These are phyloP conservation scores for Cladophialophora carrionii DNA, from an alignment of 2,329 filamentous ascomycete genomes.

Conservation along the genomic window DNA sequence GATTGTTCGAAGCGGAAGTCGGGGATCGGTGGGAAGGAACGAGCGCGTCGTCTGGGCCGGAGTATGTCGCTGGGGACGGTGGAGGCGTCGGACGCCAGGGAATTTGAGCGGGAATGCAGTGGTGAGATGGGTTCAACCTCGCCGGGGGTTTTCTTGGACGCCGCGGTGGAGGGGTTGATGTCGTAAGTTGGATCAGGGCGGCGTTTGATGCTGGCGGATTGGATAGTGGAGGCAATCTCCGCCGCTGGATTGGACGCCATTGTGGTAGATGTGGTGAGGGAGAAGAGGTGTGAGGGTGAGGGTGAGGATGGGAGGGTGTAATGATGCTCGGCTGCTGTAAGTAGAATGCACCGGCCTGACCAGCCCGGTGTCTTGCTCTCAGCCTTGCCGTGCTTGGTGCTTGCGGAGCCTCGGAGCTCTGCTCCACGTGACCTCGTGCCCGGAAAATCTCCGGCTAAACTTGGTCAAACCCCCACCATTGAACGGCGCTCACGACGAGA, in stretches of 20 bases:
- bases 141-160: constrained; percentile 68
- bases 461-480: neutral
- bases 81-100: constrained; percentile 47
- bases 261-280: constrained; percentile 17
- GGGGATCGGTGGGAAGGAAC: constrained; percentile 69
- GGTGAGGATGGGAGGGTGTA: too few species aligned
- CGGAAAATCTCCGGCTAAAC: constrained; percentile 16
- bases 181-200: constrained; percentile 74
- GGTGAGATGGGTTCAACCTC: constrained; percentile 37
- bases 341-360: too few species aligned
- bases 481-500: neutral
- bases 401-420: neutral
- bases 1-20: constrained; percentile 98
- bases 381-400: neutral
- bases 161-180: constrained; percentile 76
- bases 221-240: constrained; percentile 76
- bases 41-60: constrained; percentile 44
- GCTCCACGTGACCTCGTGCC: too few species aligned
- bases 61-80: constrained; percentile 56
- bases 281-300: constrained; percentile 2
- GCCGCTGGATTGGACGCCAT: constrained; percentile 64
- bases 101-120: constrained; percentile 45
- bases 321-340: neutral
- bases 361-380: too few species aligned
- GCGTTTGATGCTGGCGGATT: constrained; percentile 76